Percentiles rank a stretch among this genome's conserved stretches.
Evolutionary conservation across 1,139 yeast genomes (phyloP).

Genomic region (Kodamaea fungicola): DNA sequence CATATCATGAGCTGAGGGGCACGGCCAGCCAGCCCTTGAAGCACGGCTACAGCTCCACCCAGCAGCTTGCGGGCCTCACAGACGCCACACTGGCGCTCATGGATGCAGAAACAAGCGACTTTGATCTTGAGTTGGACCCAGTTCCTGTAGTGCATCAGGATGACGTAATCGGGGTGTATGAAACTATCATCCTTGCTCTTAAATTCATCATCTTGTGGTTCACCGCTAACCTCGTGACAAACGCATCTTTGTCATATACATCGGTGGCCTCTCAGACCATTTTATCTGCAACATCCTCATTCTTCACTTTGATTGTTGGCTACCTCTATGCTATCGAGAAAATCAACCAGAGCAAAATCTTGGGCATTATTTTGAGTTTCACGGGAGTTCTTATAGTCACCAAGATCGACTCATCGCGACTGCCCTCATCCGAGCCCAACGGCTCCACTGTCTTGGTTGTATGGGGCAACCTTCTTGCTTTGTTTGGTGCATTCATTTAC

Average conservation of each 20-base stretch:
- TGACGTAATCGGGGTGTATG: slow-evolving; percentile 32
- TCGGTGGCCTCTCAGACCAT: slow-evolving; percentile 94
- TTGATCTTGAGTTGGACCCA: slow-evolving; percentile 10
- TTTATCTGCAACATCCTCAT: slow-evolving; percentile 84
- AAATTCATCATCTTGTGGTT: slow-evolving; percentile 91
- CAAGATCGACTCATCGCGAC: slow-evolving; percentile 38
- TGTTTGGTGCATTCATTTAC: slow-evolving; percentile 79
- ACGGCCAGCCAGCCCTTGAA: slow-evolving; percentile 7
- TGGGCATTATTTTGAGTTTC: slow-evolving; percentile 69
- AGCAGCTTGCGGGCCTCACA: slow-evolving; percentile 16
- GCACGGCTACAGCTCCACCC: slow-evolving; percentile 21
- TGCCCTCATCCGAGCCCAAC: slow-evolving; percentile 28
- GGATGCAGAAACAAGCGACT: slow-evolving; percentile 3
- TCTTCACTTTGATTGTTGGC: slow-evolving; percentile 87
- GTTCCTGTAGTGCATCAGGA: slow-evolving; percentile 14
- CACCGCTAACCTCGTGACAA: slow-evolving; percentile 80
- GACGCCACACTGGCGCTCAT: slow-evolving; percentile 11
- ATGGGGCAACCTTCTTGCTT: slow-evolving; percentile 75
- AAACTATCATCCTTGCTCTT: slow-evolving; percentile 61
- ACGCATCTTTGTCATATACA: slow-evolving; percentile 82
- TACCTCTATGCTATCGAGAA: slow-evolving; percentile 66
- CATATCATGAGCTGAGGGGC: slow-evolving; percentile 14
- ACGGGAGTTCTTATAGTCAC: slow-evolving; percentile 80
- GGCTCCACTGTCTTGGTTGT: slow-evolving; percentile 42
- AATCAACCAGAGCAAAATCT: slow-evolving; percentile 60